Evolutionary conservation across 176 grass and related monocot species (phyloP).

Genomic region (Alloteropsis semialata): DNA sequence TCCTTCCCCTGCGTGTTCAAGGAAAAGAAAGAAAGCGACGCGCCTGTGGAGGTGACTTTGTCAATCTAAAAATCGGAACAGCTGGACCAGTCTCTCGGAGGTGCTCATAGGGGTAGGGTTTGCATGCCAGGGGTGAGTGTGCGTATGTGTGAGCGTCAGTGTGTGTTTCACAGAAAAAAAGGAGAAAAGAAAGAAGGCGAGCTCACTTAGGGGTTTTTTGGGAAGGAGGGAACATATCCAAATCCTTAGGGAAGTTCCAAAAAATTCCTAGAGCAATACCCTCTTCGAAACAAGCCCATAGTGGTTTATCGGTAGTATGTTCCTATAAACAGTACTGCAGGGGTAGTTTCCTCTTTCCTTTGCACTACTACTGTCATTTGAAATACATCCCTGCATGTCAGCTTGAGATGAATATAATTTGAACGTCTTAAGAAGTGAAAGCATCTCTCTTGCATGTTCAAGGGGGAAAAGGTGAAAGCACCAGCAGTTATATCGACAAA

Average conservation of each 20-base stretch:
- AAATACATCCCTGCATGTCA: conserved; percentile 1
- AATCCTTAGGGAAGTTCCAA: background rate
- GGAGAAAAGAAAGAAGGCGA: background rate
- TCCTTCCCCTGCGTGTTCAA: background rate
- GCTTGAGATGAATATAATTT: background rate
- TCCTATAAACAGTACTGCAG: background rate
- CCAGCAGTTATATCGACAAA: conserved; percentile 13
- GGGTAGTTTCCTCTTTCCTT: background rate
- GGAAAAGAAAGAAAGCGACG: background rate
- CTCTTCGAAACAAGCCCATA: background rate
- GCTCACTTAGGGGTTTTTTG: background rate
- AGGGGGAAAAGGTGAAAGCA: background rate
- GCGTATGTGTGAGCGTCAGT: too few relatives aligned
- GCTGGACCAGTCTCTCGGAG: too few relatives aligned
- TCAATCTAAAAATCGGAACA: too few relatives aligned
- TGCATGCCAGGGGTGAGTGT: too few relatives aligned
- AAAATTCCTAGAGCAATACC: background rate
- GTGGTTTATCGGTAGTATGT: background rate
- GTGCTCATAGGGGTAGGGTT: too few relatives aligned
- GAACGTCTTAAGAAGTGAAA: conserved; percentile 18
- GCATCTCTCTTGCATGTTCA: background rate
- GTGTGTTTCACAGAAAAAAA: too few relatives aligned
- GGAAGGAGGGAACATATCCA: background rate
- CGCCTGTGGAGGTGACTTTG: too few relatives aligned
- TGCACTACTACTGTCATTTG: background rate